Conservation (phyloP, 2,329 filamentous ascomycete genomes). For the Colletotrichum sidae region DNA sequence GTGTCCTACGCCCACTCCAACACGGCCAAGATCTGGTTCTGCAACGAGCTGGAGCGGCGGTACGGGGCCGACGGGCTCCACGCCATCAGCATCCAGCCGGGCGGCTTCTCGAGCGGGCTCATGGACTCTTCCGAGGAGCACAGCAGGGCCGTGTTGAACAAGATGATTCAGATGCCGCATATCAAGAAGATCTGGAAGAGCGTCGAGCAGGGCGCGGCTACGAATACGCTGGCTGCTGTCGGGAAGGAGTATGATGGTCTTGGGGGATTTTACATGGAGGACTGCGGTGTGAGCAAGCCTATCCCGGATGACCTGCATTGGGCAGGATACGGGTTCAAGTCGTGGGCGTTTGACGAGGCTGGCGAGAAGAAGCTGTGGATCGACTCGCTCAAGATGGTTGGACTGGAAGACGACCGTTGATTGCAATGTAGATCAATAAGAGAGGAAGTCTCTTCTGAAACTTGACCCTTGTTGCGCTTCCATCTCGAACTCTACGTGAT, state of each 20-base stretch:
- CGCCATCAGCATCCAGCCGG: conserved; percentile 39
- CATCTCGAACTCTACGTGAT: no score
- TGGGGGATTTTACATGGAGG: no score
- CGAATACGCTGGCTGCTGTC: no score
- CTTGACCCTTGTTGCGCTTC: no score
- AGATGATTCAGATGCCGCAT: not conserved
- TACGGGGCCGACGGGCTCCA: conserved; percentile 44
- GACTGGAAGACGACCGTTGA: conserved; percentile 1
- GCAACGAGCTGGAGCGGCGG: conserved; percentile 61
- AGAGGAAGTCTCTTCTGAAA: no score
- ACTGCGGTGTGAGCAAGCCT: no score
- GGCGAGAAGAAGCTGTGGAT: conserved; percentile 17
- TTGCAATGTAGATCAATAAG: no score
- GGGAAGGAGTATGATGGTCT: no score
- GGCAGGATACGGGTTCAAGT: no score
- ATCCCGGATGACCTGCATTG: no score
- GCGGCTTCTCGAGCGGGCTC: not conserved
- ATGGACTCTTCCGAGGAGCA: conserved; percentile 18
- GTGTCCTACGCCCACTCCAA: conserved; percentile 61
- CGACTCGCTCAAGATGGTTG: conserved; percentile 17
- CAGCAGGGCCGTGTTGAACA: not conserved
- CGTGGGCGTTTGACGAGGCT: not conserved
- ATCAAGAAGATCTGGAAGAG: no score
- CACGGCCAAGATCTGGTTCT: conserved; percentile 61
- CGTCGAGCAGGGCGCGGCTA: no score